A percentile compares a stretch with the other conserved stretches of the same genome.
phyloP scores from a whole-genome alignment of 306 rosid species.

The Malus domestica region DNA sequence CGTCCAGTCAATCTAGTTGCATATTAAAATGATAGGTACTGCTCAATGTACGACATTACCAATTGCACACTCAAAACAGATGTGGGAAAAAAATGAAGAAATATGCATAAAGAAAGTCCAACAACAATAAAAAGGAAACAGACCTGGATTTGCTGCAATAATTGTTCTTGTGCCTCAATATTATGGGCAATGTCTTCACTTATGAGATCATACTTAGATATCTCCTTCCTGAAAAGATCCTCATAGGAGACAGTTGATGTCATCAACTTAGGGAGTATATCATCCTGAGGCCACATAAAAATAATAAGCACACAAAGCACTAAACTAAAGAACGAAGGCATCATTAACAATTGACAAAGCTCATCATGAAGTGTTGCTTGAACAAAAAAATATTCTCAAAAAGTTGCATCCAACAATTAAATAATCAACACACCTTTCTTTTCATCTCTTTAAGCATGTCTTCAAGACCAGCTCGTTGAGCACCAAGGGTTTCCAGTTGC shows the following conservation, averaged over 20 bases:
- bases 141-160: constrained; percentile 95
- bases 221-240: constrained; percentile 93
- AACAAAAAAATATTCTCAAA: neutral
- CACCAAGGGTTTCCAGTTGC: constrained; percentile 95
- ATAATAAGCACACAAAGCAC: constrained; percentile 15
- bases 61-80: neutral
- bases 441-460: constrained; percentile 99
- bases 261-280: constrained; percentile 97
- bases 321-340: constrained; percentile 7
- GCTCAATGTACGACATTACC: neutral
- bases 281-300: constrained; percentile 61
- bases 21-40: neutral
- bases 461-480: constrained; percentile 99
- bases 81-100: neutral
- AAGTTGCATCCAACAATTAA: neutral
- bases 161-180: constrained; percentile 87
- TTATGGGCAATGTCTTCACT: constrained; percentile 84
- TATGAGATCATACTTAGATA: constrained; percentile 83
- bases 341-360: neutral
- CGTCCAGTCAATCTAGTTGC: neutral
- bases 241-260: constrained; percentile 94
- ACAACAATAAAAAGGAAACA: neutral
- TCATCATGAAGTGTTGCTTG: neutral
- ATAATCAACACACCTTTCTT: constrained; percentile 63
- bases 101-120: neutral